Conservation (phyloP, 2,329 filamentous ascomycete genomes). For the Alternaria hordeiaustralica region DNA sequence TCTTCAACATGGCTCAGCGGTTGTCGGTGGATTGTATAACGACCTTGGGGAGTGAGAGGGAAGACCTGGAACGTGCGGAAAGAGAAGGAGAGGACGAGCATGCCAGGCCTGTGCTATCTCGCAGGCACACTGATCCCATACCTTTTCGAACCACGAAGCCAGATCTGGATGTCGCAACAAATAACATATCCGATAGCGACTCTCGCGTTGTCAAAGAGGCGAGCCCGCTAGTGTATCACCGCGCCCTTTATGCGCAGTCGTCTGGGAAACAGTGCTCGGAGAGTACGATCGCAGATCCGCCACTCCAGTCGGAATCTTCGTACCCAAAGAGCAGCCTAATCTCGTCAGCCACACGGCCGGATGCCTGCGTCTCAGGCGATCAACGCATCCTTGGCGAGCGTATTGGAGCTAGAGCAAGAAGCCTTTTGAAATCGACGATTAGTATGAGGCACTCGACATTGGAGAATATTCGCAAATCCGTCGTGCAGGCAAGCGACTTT, state of each 20-base stretch:
- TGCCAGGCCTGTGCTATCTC: not conserved
- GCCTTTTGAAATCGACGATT: slow-evolving; percentile 21
- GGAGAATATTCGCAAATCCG: not conserved
- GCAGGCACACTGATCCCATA: not conserved
- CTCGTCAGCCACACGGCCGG: slow-evolving; percentile 15
- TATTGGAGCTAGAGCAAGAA: slow-evolving; percentile 1
- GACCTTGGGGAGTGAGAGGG: not conserved
- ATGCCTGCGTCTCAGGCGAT: slow-evolving; percentile 15
- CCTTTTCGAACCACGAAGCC: not conserved
- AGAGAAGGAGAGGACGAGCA: not conserved
- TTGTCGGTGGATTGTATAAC: not conserved
- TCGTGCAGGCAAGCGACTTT: slow-evolving; percentile 21
- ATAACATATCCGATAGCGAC: not conserved
- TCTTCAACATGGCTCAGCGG: not conserved
- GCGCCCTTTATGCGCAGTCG: not conserved
- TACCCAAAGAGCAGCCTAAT: slow-evolving; percentile 1
- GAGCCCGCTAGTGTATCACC: not conserved
- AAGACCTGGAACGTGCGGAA: not conserved
- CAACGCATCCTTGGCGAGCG: not conserved
- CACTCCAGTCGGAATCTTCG: not conserved
- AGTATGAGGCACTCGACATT: not conserved
- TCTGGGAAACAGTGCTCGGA: not conserved
- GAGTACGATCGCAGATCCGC: slow-evolving; percentile 1
- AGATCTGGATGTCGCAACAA: not conserved
- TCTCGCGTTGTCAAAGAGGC: not conserved